Base-by-base conservation (phyloP, 768 basidiomycete species). In the Lactarius akahatsu region DNA sequence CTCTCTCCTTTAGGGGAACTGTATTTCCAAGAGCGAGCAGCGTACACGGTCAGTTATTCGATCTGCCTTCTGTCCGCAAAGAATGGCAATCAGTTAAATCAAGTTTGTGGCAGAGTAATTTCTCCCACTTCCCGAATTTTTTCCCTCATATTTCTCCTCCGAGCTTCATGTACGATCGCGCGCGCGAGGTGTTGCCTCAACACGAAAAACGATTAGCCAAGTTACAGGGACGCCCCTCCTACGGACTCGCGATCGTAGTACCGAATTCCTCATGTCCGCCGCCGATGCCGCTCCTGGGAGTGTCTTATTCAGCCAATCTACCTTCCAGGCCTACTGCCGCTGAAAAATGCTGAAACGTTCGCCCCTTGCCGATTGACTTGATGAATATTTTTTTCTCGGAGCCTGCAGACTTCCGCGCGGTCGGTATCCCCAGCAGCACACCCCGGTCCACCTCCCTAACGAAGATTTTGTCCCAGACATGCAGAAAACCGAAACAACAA, bases 331-430 rank as follows among this genome's bases (percentile, higher is more conserved):
- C 45, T 23, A 30, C 54, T 15, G 26, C 15, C 40, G 32, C 47
- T 32, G 16, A 20, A 38, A 28, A 47, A 45, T 11, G 34, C 18
- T 7, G 57, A 23, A 59, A 65, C 59, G 60, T 47, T 16, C 41
- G 40, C 30, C 45, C 64, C 59, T 61, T 55, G 20, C 26, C 36
- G 45, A 62, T 66, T 52, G 43, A 43, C 45, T 57, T 45, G 52
- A 28, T 57, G 52, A 11, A 47, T 38, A 4, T 32, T 58, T 62
- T 62, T 58, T 54, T 41, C 38, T 55, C 56, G 60, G 55, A 28
- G 62, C 62, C 57, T 63, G 62, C 66, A 56, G 52, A 60, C 66
- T 47, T 56, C 66, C 62, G 52, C 28, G 62, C 57, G 66, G 57
- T 63, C 40, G 28, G 41, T 63, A 50, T n/a, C 50, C 45, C 15